Conservation (phyloP, 148 eudicot species). For the Rhododendron vialii region DNA sequence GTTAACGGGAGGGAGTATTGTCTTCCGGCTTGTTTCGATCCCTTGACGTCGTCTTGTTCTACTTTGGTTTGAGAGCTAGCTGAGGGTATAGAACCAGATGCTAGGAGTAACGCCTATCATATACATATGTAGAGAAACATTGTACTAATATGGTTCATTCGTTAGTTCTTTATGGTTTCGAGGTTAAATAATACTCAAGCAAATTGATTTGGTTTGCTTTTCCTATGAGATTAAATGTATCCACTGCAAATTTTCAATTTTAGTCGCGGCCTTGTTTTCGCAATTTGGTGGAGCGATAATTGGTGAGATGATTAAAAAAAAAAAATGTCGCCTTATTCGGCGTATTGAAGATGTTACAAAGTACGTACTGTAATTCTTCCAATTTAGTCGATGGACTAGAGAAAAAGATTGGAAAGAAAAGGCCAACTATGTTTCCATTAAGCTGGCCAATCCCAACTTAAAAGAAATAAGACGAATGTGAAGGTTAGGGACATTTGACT, state of each 20-base stretch:
- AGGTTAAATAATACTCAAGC: background rate
- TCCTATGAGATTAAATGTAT: background rate
- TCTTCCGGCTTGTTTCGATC: slow-evolving; percentile 36
- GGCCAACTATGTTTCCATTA: background rate
- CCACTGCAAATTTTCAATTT: background rate
- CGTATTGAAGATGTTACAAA: background rate
- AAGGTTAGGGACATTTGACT: background rate
- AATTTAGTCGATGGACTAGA: background rate
- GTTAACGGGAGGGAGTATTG: slow-evolving; percentile 28
- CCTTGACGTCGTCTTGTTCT: slow-evolving; percentile 25
- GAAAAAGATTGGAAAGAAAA: background rate
- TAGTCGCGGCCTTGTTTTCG: background rate
- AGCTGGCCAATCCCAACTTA: background rate
- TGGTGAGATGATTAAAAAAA: too few species aligned
- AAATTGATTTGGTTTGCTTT: background rate
- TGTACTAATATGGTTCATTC: background rate
- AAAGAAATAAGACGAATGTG: background rate
- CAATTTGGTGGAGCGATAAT: background rate
- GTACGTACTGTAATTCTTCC: background rate
- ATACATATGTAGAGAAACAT: background rate
- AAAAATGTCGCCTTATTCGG: background rate
- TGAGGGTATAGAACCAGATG: background rate
- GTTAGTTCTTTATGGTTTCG: background rate
- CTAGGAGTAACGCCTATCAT: background rate
- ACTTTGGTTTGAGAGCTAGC: slow-evolving; percentile 16